Conservation (phyloP, 768 basidiomycete species). For the Tulasnella sp. region DNA sequence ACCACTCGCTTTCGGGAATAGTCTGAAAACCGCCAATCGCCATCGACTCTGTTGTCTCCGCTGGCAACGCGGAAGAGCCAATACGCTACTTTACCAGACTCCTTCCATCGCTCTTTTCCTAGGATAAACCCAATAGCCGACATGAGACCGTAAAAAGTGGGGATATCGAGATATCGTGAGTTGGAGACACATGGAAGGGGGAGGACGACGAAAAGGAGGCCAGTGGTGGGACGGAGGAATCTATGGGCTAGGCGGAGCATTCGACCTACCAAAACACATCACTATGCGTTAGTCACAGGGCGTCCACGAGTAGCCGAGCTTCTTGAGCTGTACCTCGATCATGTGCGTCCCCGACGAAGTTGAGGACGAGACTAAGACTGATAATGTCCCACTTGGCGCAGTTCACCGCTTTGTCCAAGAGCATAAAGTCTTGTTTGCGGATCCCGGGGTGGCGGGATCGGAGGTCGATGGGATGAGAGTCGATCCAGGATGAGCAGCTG, state of each 20-base stretch:
- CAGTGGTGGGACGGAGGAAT: constrained; percentile 39
- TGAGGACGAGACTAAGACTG: constrained; percentile 80
- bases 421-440: constrained; percentile 74
- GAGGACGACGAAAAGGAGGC: constrained; percentile 62
- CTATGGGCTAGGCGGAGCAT: constrained; percentile 56
- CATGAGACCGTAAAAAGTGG: constrained; percentile 19
- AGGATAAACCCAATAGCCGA: constrained; percentile 48
- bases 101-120: constrained; percentile 48
- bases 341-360: constrained; percentile 66
- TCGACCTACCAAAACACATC: constrained; percentile 37
- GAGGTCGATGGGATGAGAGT: constrained; percentile 66
- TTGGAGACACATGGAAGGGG: constrained; percentile 78
- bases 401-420: constrained; percentile 42
- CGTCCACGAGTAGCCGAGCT: not conserved
- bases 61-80: constrained; percentile 49
- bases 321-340: constrained; percentile 58
- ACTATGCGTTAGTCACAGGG: too few relatives aligned
- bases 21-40: not conserved
- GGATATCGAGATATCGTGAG: constrained; percentile 64
- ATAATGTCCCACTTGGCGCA: constrained; percentile 59
- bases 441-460: constrained; percentile 74
- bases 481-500: constrained; percentile 57
- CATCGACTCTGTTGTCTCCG: not conserved
- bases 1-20: constrained; percentile 49
- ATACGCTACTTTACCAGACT: constrained; percentile 76